Base-by-base conservation (phyloP, 2,329 filamentous ascomycete genomes). In the Fusarium virguliforme region DNA sequence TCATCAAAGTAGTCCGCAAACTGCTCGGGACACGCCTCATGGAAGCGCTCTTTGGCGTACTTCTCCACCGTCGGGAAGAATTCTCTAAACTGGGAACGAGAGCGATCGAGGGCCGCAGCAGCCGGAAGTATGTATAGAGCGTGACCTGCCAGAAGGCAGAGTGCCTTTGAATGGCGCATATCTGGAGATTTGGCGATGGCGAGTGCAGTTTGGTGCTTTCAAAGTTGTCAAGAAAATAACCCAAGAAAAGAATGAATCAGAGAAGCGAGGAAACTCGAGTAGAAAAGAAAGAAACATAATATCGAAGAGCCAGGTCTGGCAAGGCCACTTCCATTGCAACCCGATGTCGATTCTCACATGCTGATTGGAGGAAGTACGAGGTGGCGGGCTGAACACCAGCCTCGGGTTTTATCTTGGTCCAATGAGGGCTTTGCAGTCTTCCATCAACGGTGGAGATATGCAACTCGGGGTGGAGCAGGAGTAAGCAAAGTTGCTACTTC, bases 1-100 rank as follows among this genome's bases (percentile, higher is more conserved):
- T 67, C 65, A 37, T 67, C 35, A 43, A 62, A 67, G 37, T 67
- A 67, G n/a, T 60, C 37, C 13, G 43, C 56, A 51, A 58, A 67
- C 55, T 67, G 8, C 43, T 57, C 15, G 24, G 62, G 26, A 13
- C 62, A 67, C 7, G 53, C 18, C 34, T 54, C 15, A 10, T 61
- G 51, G n/a, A 64, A 60, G 8, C 30, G 24, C 18, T 4, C 8
- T 32, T 64, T 53, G n/a, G 22, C 12, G 18, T 35, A 67, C 32
- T 15, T 0, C 4, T 67, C 62, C 18, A 67, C 38, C 9, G 62
- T 67, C 18, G 62, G 62, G 48, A 67, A 67, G 41, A 51, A 67
- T 15, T 30, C 8, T 30, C n/a, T 43, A 18, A 67, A 67, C 37
- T 65, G 62, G 12, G 61, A 57, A 41, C 50, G 65, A 32, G 65